Evolutionary conservation across 352 stramenopile genomes (phyloP), one percentile per base, ranked within the genome.

Genomic region (Pythium diclinum): DNA sequence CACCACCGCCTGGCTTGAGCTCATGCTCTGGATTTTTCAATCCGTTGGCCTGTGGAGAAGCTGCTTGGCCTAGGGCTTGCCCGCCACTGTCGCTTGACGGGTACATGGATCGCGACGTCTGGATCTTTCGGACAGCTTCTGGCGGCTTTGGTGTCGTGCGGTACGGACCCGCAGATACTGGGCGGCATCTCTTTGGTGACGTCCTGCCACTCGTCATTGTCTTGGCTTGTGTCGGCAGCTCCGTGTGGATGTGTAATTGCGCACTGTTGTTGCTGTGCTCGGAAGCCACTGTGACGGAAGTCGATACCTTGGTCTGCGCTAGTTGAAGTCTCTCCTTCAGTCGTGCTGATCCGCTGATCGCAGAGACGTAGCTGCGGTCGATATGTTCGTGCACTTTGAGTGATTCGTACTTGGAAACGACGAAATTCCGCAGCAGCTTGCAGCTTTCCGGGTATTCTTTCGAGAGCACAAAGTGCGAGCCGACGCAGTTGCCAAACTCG

Each of bases 401-500:
- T 44, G 79, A 65, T n/a, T 81, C 74, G 54, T 84, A 78, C 53
- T 94, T 94, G 17, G 72, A 53, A 13, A 77, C 30, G 9, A 82
- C 67, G 52, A 85, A 94, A 63, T 88, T 89, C 2, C 68, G 68
- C 53, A 94, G 25, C 23, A 91, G 52, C 38, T 69, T 63, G 3
- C 72, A 47, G 8, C 72, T 81, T 63, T 83, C 79, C 0, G 79
- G 74, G 51, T 94, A 90, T 53, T 88, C 81, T 6, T 54, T 65
- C 8, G 57, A 56, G 19, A 93, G 61, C 46, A 68, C 53, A 51
- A 94, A 94, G 73, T 94, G 86, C 0, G 73, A 65, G 9, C 86
- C 85, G 0, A 92, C 59, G 56, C 80, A 83, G 63, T 94, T 92
- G 67, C 86, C 81, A 71, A 92, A 94, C 61, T 92, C 86, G 6